Base-by-base conservation (phyloP, 2,329 filamentous ascomycete species). In the Paecilomyces dactylethromorphus region DNA sequence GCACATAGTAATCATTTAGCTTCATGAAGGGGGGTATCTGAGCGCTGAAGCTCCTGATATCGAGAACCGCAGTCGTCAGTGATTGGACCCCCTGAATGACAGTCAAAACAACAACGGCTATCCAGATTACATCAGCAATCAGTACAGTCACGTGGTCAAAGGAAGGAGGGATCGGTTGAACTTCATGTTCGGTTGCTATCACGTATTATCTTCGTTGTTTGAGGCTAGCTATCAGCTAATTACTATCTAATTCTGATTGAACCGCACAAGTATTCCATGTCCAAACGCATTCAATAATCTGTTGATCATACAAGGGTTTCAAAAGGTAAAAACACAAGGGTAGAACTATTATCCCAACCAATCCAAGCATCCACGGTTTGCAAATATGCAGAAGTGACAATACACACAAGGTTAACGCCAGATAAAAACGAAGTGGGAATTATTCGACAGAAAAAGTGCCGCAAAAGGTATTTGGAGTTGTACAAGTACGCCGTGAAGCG, bases 401-500 rank as follows among this genome's bases (percentile, higher is more conserved):
- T 52, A 52, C 21, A 54, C 29, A 54, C 29, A 26, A 31, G 5
- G 8, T 26, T 1, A 6, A 26, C 22, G 29, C 51, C 22, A 53
- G 6, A 29, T 53, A 26, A n/a, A 21, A 31, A 53, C 29, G 15
- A 53, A 53, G 15, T 45, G 39, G 39, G 53, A 54, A 54, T 29
- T 54, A 54, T 29, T 54, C 22, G 21, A 54, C 53, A 54, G n/a
- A 29, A 22, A 54, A 54, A 18, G 21, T 45, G n/a, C 4, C 39
- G 11, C 39, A 52, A 52, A 29, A 29, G 50, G 11, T 52, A 13
- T 29, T 52, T 52, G 50, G 50, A 59, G 60, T 60, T 64, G 60
- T 62, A 65, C 61, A 55, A 39, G 35, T 63, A 67, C 64, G 62
- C 65, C 65, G 59, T 53, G 60, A 62, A 62, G 62, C 64, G 63